Evolutionary conservation across 1,284 basidiomycete genomes (phyloP), one percentile per base, ranked within the genome.

Genomic region (Uromyces viciae-fabae): DNA sequence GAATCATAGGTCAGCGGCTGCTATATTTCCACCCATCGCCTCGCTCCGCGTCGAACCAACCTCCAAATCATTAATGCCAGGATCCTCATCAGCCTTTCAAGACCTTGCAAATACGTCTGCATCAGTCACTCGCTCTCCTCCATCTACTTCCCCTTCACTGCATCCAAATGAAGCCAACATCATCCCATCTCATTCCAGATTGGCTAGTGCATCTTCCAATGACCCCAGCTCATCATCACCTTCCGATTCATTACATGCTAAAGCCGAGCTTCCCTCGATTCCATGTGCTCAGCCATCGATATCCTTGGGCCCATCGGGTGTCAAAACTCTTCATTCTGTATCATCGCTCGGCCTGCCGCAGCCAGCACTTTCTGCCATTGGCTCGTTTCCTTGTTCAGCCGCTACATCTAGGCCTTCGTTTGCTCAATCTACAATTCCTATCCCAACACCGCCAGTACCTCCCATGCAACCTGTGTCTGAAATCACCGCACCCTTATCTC

Each of bases 401-500:
- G 22, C 46, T 36, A 28, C 60, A 38, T 54, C 75, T 36, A 49
- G 60, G 25, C n/a, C 75, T 7, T 52, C 43, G n/a, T 52, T 46
- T 56, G 38, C 77, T 49, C 52, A 71, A 25, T 52, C 54, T 46
- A 9, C 54, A 19, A 40, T 64, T 28, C 46, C 77, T 28, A 46
- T 69, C 43, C 15, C 66, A 8, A 54, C 58, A 33, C 68, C 77
- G 9, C 9, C 54, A 42, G 42, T 19, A 25, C 77, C 77, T 5
- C 52, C 66, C 19, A n/a, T 54, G 54, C 62, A 40, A 28, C 62
- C 77, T 2, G 9, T 54, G 31, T 22, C 68, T 25, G 40, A 73
- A 43, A 72, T 72, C 68, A 54, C 52, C 31, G 46, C 52, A 38
- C 52, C 68, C 64, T n/a, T 49, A 73, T 75, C 58, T 14, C 58